Base-by-base conservation (phyloP, 1,284 basidiomycete species). In the Neonothopanus nambi region DNA sequence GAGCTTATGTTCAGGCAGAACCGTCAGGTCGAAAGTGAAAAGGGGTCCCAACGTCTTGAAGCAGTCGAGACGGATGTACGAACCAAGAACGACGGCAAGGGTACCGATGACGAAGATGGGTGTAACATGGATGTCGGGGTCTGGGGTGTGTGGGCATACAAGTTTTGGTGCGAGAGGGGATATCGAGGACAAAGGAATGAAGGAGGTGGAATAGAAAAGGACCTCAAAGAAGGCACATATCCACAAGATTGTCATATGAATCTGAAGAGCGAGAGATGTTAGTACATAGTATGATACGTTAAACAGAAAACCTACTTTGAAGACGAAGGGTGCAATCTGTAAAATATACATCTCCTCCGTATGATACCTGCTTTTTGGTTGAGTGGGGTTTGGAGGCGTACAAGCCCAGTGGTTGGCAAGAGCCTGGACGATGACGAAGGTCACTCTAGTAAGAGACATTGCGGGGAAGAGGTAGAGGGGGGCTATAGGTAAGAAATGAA, bases 351-450 rank as follows among this genome's bases (percentile, higher is more conserved):
- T 67, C 61, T 80, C 77, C 15, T 81, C 71, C 0, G 76, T 80
- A 62, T 84, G 79, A 59, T 82, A 85, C 3, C 82, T 70, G 9
- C 70, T 71, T 51, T 80, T 82, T 36, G 64, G 55, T 0, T 74
- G 75, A 0, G 81, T 81, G 8, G 78, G 79, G 62, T 85, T 83
- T 0, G 84, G 84, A 1, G 84, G 80, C 0, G 79, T 80, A 61
- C 74, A 82, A 0, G 81, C 84, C 1, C 76, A 60, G 42, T 82
- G 77, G 61, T 84, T 80, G 62, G 70, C 73, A 23, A 76, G 51
- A 3, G 81, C 80, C 57, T 85, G 81, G 20, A 76, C 51, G 23
- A 71, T 62, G 59, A 80, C 69, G 54, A 85, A 73, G 24, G 70
- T 60, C 20, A 75, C 73, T 17, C 82, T 73, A 44, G 71, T 55